phyloP scores from a whole-genome alignment of 345 rosid genomes.

The Lumnitzera littorea region DNA sequence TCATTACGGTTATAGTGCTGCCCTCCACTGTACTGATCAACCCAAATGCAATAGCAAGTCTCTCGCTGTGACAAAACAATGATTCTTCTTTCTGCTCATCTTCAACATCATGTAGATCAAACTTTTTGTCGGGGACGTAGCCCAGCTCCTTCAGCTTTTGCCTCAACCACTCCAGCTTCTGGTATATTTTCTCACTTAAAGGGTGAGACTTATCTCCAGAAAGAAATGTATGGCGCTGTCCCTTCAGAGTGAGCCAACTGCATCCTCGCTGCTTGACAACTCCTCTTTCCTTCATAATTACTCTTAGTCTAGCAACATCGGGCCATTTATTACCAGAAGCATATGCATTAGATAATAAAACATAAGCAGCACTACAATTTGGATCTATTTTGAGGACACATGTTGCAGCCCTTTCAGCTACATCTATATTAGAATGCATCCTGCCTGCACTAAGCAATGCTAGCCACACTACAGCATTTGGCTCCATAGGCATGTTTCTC shows the following conservation, averaged over 20 bases:
- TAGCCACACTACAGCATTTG: slow-evolving; percentile 54
- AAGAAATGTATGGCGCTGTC: slow-evolving; percentile 46
- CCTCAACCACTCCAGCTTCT: slow-evolving; percentile 54
- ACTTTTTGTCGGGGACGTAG: slow-evolving; percentile 45
- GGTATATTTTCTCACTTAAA: slow-evolving; percentile 24
- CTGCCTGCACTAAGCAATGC: slow-evolving; percentile 72
- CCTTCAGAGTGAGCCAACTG: slow-evolving; percentile 56
- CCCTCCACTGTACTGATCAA: slow-evolving; percentile 39
- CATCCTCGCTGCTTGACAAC: slow-evolving; percentile 45
- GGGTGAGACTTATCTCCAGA: slow-evolving; percentile 53
- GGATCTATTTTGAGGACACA: slow-evolving; percentile 43
- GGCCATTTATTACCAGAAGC: slow-evolving; percentile 61
- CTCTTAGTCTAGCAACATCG: slow-evolving; percentile 46
- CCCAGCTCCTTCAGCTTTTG: slow-evolving; percentile 51
- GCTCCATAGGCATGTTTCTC: slow-evolving; percentile 35
- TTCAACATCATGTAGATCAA: slow-evolving; percentile 59
- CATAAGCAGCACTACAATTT: slow-evolving; percentile 46
- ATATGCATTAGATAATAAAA: slow-evolving; percentile 56
- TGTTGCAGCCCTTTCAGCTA: slow-evolving; percentile 58
- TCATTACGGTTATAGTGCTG: slow-evolving; percentile 51
- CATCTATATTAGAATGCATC: slow-evolving; percentile 40
- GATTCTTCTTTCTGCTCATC: slow-evolving; percentile 67
- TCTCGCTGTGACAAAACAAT: slow-evolving; percentile 57
- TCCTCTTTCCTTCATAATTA: slow-evolving; percentile 48
- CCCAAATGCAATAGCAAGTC: slow-evolving; percentile 57